Conservation (phyloP, 805 yeast species). For the Kluyveromyces nonfermentans region DNA sequence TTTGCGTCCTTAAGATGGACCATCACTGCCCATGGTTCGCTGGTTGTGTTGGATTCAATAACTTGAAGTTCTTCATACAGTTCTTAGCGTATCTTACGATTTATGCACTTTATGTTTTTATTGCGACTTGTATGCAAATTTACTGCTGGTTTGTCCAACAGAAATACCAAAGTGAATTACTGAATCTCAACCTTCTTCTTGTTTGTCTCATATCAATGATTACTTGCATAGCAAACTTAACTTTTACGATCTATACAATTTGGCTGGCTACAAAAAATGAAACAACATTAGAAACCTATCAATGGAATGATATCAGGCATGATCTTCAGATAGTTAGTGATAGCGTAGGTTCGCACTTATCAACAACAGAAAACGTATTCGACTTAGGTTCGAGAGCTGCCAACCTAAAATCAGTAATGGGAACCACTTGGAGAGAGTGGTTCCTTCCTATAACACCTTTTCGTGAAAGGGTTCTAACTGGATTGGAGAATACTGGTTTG, state of each 20-base stretch:
- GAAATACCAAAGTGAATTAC: conserved; percentile 32
- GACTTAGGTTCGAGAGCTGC: conserved; percentile 50
- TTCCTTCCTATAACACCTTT: conserved; percentile 44
- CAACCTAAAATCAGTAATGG: conserved; percentile 74
- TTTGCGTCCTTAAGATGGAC: conserved; percentile 78
- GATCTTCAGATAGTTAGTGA: conserved; percentile 32
- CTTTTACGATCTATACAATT: conserved; percentile 49
- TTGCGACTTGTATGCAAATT: conserved; percentile 34
- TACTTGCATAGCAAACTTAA: conserved; percentile 44
- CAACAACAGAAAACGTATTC: conserved; percentile 55
- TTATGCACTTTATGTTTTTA: conserved; percentile 37
- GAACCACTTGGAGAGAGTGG: conserved; percentile 58
- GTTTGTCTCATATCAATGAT: conserved; percentile 45
- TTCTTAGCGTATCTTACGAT: conserved; percentile 48
- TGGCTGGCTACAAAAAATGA: conserved; percentile 53
- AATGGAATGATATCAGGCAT: conserved; percentile 38
- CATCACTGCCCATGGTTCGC: conserved; percentile 97
- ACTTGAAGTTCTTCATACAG: conserved; percentile 74
- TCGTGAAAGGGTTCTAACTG: conserved; percentile 21
- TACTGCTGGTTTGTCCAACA: conserved; percentile 39
- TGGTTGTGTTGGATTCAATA: conserved; percentile 71
- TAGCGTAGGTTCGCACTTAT: conserved; percentile 35
- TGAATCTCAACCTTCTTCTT: conserved; percentile 53
- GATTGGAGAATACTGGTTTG: conserved; percentile 37
- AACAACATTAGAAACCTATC: conserved; percentile 78